Evolutionary conservation across 768 basidiomycete genomes (phyloP), one percentile per base, ranked within the genome.

Genomic region (Lactarius quietus): DNA sequence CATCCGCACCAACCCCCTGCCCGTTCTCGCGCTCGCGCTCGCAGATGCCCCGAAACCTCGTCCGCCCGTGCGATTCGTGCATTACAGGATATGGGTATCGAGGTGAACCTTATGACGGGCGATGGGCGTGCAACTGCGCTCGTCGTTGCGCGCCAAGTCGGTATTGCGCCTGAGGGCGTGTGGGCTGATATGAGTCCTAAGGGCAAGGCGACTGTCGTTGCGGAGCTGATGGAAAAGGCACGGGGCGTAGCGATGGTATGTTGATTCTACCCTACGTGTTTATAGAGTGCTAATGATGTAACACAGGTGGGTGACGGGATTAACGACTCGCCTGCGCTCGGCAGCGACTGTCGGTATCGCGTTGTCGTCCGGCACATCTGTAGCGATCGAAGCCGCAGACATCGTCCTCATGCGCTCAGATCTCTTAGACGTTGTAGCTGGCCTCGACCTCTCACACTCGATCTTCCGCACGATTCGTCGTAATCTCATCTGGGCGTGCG

Each of bases 341-440:
- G 95, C 93, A 5, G 93, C 96, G 1, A 93, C 94, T 1, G 92
- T 99, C 28, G 97, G 97, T 48, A 95, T 99, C 65, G 97, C 97
- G 1, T 85, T 99, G 6, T 95, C 93, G 14, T 92, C 94, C 3
- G 97, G 97, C 36, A 95, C 97, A 20, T 96, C 94, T 6, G 93
- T 99, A 52, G 97, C 97, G 12, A 90, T 99, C 59, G 97, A 98
- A 79, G 97, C 97, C 0, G 97, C 97, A 17, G 97, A 98, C 76
- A 89, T 98, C 63, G 95, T 99, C 20, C 87, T 99, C 65, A 98
- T 98, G 92, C 90, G 93, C 59, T 93, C 93, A 1, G 95, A 99
- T 73, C 84, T 98, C 4, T 84, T 98, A 57, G 97, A 99, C 74
- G 97, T 99, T 62, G 96, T 98, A 65, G 96, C 97, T 3, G 94